Percentiles rank a stretch among this genome's conserved stretches.
These are phyloP conservation scores for Cydonia oblonga DNA, from an alignment of 331 rosid genomes.

Conservation along the genomic window DNA sequence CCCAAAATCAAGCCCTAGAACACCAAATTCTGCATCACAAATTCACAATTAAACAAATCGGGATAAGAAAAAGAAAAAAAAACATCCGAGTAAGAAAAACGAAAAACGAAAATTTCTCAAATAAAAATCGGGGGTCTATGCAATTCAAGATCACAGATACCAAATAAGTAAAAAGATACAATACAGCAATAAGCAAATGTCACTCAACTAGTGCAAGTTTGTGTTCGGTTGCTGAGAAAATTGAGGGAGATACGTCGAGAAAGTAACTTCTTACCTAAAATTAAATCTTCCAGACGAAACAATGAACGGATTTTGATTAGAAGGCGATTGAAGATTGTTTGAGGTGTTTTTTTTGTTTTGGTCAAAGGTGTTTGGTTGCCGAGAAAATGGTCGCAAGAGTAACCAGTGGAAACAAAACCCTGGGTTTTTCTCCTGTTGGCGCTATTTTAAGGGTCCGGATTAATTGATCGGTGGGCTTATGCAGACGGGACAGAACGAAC, in stretches of 20 bases:
- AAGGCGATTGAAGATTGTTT: background rate
- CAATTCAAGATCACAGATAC: background rate
- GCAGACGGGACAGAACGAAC: too few relatives aligned
- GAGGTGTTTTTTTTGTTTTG: background rate
- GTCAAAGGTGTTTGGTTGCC: too few relatives aligned
- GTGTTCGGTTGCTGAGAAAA: slow-evolving; percentile 1
- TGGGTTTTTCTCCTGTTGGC: too few relatives aligned
- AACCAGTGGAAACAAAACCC: too few relatives aligned
- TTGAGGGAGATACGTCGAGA: background rate
- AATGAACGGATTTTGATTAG: background rate
- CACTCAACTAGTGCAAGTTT: background rate
- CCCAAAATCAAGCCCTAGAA: background rate
- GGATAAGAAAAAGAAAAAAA: too few relatives aligned
- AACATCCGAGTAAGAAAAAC: background rate
- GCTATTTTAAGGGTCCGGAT: too few relatives aligned
- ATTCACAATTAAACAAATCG: background rate
- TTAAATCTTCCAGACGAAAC: background rate
- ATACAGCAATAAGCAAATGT: background rate
- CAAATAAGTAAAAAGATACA: too few relatives aligned
- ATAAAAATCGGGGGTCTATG: background rate
- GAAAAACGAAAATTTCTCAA: background rate
- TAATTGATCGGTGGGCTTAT: too few relatives aligned
- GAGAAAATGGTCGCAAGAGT: too few relatives aligned
- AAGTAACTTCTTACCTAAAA: background rate
- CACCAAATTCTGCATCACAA: background rate